phyloP scores from a whole-genome alignment of 2,329 filamentous ascomycete species.

The Aspergillus ochraceus region DNA sequence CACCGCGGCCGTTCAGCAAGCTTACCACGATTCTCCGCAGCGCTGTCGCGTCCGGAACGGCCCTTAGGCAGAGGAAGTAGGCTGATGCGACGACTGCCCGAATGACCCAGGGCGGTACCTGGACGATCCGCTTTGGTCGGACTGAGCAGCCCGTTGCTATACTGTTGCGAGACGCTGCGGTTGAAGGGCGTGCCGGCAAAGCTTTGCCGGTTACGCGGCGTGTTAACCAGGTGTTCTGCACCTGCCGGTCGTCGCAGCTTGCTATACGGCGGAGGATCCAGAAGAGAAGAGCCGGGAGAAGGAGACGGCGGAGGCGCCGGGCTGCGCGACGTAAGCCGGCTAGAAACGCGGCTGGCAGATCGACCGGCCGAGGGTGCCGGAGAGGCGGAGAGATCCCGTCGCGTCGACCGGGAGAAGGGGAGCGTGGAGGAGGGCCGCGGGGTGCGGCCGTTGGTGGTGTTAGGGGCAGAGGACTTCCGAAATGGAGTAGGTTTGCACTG shows the following conservation, averaged over 20 bases:
- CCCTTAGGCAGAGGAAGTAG: constrained; percentile 40
- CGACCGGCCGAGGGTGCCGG: constrained; percentile 34
- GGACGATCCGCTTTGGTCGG: constrained; percentile 36
- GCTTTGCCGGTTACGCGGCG: constrained; percentile 41
- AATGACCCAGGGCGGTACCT: constrained; percentile 42
- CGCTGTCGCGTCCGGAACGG: constrained; percentile 31
- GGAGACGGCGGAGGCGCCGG: constrained; percentile 31
- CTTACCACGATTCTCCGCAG: constrained; percentile 23
- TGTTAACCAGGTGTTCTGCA: constrained; percentile 23
- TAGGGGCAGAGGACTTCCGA: constrained; percentile 34
- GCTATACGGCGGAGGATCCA: constrained; percentile 46
- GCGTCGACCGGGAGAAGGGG: constrained; percentile 35
- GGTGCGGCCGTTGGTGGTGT: constrained; percentile 28
- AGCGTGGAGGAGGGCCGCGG: constrained; percentile 43
- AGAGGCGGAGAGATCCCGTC: constrained; percentile 42
- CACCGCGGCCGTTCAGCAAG: constrained; percentile 37
- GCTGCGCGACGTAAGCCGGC: constrained; percentile 34
- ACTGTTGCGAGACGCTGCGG: constrained; percentile 26
- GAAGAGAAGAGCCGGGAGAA: constrained; percentile 25
- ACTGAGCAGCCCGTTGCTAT: constrained; percentile 20
- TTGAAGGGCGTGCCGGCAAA: constrained; percentile 36
- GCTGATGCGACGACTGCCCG: constrained; percentile 38
- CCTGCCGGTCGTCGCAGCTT: constrained; percentile 35
- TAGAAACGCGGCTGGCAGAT: constrained; percentile 36
- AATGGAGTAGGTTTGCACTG: constrained; percentile 65